phyloP scores from a whole-genome alignment of 208 protist genomes.

The Trypanosoma conorhini region DNA sequence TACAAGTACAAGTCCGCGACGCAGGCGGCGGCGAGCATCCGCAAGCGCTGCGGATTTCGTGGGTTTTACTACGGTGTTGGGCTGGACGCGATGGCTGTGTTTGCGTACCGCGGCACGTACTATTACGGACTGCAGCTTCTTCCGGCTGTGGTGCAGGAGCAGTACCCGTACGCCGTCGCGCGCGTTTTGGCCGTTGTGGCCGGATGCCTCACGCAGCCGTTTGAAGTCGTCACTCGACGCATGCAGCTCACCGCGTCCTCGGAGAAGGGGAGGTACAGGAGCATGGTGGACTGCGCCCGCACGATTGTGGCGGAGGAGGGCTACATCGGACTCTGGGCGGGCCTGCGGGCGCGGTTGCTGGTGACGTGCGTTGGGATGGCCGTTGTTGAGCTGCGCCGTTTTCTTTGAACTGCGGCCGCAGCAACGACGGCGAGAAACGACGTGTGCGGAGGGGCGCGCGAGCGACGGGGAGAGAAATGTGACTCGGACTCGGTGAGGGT shows the following conservation, averaged over 20 bases:
- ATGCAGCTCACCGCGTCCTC: constrained; percentile 71
- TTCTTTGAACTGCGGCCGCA: constrained; percentile 10
- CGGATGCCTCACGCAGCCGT: constrained; percentile 62
- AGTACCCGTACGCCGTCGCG: constrained; percentile 59
- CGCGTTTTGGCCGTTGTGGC: constrained; percentile 58
- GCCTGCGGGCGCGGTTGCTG: constrained; percentile 32
- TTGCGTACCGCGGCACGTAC: constrained; percentile 71
- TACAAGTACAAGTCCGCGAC: constrained; percentile 70
- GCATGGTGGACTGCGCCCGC: constrained; percentile 60
- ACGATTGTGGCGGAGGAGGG: constrained; percentile 78
- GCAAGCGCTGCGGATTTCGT: constrained; percentile 50
- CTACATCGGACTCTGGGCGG: constrained; percentile 69
- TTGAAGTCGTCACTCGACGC: constrained; percentile 81
- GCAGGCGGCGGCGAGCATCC: constrained; percentile 55
- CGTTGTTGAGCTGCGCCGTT: constrained; percentile 23
- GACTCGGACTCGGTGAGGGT: neutral
- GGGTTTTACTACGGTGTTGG: constrained; percentile 68
- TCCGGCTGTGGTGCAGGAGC: constrained; percentile 31
- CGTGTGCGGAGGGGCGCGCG: neutral
- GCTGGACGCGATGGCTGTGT: constrained; percentile 64
- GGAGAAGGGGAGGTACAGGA: constrained; percentile 38
- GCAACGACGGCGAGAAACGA: too few relatives aligned
- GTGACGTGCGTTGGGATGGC: constrained; percentile 34
- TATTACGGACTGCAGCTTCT: constrained; percentile 30
- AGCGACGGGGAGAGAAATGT: neutral